phyloP scores from a whole-genome alignment of 139 green algal genomes.

The Trebouxia sp. region DNA sequence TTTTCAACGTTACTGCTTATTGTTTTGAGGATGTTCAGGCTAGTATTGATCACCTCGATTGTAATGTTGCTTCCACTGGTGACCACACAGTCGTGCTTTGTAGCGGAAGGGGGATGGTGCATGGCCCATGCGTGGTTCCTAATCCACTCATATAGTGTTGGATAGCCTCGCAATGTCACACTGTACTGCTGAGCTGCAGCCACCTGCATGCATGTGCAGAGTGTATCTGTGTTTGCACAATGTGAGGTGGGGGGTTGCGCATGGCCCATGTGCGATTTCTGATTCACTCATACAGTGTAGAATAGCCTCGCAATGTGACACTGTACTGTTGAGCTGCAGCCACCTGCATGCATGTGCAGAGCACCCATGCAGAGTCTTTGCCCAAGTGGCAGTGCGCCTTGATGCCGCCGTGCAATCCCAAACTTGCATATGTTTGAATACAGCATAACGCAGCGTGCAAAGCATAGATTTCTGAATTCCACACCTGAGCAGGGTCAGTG shows the following conservation, averaged over 20 bases:
- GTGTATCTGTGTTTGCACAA: no score
- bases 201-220: no score
- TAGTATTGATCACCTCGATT: no score
- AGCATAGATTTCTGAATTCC: no score
- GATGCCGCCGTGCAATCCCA: no score
- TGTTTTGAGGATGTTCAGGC: no score
- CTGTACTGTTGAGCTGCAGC: conserved; percentile 54
- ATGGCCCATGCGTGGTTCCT: conserved; percentile 23
- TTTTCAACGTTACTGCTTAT: no score
- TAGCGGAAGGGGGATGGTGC: conserved; percentile 30
- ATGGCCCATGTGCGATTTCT: conserved; percentile 22
- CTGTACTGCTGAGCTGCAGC: conserved; percentile 54
- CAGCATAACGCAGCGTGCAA: no score
- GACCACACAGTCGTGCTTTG: conserved; percentile 39
- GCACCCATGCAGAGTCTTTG: neutral
- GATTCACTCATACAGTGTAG: conserved; percentile 26
- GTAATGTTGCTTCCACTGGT: conserved; percentile 41
- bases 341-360: conserved; percentile 36
- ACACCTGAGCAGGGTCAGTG: conserved; percentile 33
- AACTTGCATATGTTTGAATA: no score
- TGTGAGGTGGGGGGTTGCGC: conserved; percentile 30
- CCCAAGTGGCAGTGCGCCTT: no score
- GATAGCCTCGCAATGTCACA: conserved; percentile 25
- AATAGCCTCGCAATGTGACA: conserved; percentile 25
- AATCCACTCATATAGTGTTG: conserved; percentile 27